Evolutionary conservation across 2,329 filamentous ascomycete genomes (phyloP).

Genomic region (Paraconiothyrium brasiliense): DNA sequence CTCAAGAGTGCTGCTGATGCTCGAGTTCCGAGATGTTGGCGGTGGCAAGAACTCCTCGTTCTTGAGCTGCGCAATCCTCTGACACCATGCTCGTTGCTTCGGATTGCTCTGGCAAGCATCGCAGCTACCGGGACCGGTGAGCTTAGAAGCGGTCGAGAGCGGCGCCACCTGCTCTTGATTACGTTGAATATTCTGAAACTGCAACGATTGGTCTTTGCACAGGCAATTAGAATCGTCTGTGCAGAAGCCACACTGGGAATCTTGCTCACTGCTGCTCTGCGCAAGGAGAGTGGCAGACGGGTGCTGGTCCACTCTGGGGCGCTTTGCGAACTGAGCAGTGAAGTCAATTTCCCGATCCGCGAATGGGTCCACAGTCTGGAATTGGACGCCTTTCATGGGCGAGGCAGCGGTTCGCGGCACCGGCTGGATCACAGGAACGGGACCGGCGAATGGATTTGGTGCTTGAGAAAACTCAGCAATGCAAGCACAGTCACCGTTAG

Average conservation of each 20-base stretch:
- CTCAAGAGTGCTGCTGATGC: conserved; percentile 31
- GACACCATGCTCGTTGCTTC: conserved; percentile 46
- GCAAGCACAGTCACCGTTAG: conserved; percentile 43
- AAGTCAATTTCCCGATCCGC: conserved; percentile 47
- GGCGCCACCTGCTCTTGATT: conserved; percentile 24
- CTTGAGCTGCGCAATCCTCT: conserved; percentile 43
- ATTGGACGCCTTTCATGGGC: conserved; percentile 30
- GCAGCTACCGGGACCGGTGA: conserved; percentile 43
- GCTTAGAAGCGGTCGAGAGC: conserved; percentile 15
- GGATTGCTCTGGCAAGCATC: conserved; percentile 47
- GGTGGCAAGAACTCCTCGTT: conserved; percentile 23
- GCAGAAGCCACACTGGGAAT: conserved; percentile 46
- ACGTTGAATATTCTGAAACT: conserved; percentile 18
- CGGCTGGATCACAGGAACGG: conserved; percentile 27
- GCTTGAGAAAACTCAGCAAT: conserved; percentile 39
- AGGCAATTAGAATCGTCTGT: conserved; percentile 43
- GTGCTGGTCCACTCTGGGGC: conserved; percentile 21
- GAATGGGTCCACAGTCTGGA: conserved; percentile 24
- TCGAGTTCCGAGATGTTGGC: conserved; percentile 33
- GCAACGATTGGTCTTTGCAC: conserved; percentile 36
- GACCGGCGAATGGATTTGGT: conserved; percentile 31
- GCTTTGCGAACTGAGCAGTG: conserved; percentile 36
- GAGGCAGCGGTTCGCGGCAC: conserved; percentile 6
- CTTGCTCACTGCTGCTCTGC: conserved; percentile 22
- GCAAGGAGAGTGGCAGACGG: conserved; percentile 35